Evolutionary conservation across 2,329 filamentous ascomycete species (phyloP).

Genomic region (Fusarium subglutinans): DNA sequence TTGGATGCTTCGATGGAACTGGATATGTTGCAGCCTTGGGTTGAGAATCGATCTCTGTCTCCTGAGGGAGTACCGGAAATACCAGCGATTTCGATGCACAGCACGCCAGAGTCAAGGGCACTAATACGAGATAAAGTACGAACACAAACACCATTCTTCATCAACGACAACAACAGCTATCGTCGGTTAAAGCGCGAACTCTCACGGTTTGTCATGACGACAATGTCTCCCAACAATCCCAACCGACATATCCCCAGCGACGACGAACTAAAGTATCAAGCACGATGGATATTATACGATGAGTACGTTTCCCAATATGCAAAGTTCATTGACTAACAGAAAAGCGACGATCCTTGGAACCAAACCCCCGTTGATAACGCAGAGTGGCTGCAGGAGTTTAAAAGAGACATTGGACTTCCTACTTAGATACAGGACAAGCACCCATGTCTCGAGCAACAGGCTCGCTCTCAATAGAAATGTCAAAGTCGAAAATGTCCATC

Average conservation of each 20-base stretch:
- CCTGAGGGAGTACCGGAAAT: conserved; percentile 11
- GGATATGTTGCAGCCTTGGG: conserved; percentile 21
- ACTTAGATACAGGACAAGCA: conserved; percentile 31
- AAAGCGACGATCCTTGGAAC: conserved; percentile 36
- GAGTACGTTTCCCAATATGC: conserved; percentile 2
- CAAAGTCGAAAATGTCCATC: conserved; percentile 95
- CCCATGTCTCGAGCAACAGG: conserved; percentile 52
- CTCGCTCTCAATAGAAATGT: conserved; percentile 74
- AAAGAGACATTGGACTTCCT: conserved; percentile 32
- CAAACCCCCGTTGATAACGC: conserved; percentile 36
- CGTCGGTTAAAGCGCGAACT: conserved; percentile 23
- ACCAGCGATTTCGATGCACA: conserved; percentile 5
- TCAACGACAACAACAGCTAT: conserved; percentile 36
- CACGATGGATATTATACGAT: conserved; percentile 32
- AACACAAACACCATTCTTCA: conserved; percentile 30
- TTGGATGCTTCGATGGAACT: conserved; percentile 14
- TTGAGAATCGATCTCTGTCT: conserved; percentile 17
- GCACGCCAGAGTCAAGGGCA: not conserved
- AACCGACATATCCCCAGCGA: conserved; percentile 30
- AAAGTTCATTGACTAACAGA: not conserved
- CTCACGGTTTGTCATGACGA: conserved; percentile 29
- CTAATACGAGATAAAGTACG: conserved; percentile 17
- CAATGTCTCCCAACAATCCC: conserved; percentile 33
- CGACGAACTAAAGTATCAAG: conserved; percentile 31
- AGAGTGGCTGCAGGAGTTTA: conserved; percentile 35